Conservation (phyloP, 1,139 yeast species). For the Spathaspora sp. region DNA sequence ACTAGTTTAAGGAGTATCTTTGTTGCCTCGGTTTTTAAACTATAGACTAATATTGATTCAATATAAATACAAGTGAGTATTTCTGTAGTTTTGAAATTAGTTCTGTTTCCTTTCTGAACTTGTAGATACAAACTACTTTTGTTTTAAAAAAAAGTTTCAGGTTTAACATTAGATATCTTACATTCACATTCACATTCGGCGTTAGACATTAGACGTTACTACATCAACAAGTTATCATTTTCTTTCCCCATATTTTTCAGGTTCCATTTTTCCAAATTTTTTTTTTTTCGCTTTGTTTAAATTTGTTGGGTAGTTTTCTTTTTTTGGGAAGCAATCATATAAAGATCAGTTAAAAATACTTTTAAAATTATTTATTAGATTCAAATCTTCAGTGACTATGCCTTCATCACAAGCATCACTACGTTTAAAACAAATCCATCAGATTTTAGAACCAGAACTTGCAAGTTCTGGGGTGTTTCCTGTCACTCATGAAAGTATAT, state of each 20-base stretch:
- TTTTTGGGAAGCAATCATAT: not conserved
- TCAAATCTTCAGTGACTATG: not conserved
- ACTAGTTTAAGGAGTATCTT: not conserved
- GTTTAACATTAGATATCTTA: too few species aligned
- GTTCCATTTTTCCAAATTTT: not conserved
- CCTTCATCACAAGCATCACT: conserved; percentile 18
- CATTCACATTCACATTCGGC: too few species aligned
- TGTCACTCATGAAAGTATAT: not conserved
- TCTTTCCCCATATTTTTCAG: not conserved
- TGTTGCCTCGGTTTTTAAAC: too few species aligned
- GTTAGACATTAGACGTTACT: too few species aligned
- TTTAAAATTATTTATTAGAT: not conserved
- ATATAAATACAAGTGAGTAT: not conserved
- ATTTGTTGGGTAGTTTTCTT: not conserved
- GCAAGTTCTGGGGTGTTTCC: conserved; percentile 2
- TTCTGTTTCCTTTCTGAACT: not conserved
- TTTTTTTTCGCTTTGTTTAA: not conserved
- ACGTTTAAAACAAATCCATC: conserved; percentile 41
- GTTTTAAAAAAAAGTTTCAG: too few species aligned
- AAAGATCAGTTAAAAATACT: not conserved
- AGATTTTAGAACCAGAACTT: conserved; percentile 29
- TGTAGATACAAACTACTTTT: too few species aligned
- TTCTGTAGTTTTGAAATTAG: not conserved
- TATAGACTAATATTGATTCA: not conserved
- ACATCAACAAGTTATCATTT: not conserved